Conservation (phyloP, 805 yeast genomes). For the Teunomyces pallodes region DNA sequence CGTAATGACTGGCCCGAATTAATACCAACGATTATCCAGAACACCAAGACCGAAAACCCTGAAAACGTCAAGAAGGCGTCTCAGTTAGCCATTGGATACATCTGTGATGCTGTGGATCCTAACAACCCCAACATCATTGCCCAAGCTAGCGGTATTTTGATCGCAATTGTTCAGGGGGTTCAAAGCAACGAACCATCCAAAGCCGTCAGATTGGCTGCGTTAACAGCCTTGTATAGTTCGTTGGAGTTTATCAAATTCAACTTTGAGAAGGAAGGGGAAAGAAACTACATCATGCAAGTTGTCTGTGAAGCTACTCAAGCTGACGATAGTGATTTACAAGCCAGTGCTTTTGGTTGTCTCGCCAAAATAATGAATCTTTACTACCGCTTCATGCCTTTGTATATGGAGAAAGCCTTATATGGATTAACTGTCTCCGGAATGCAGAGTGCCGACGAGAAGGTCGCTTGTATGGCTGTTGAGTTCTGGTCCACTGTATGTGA, state of each 20-base stretch:
- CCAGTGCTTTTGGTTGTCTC: constrained; percentile 93
- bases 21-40: constrained; percentile 78
- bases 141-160: constrained; percentile 87
- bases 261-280: constrained; percentile 90
- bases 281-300: constrained; percentile 97
- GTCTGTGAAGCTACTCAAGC: constrained; percentile 99
- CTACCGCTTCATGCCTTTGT: constrained; percentile 85
- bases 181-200: constrained; percentile 74
- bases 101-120: constrained; percentile 93
- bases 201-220: constrained; percentile 81
- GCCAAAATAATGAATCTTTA: constrained; percentile 89
- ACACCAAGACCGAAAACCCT: constrained; percentile 77
- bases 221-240: constrained; percentile 88
- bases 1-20: constrained; percentile 84
- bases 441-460: constrained; percentile 80
- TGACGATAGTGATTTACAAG: constrained; percentile 74
- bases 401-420: constrained; percentile 96
- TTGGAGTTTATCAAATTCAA: constrained; percentile 84
- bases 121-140: constrained; percentile 68
- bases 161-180: constrained; percentile 96
- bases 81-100: constrained; percentile 86
- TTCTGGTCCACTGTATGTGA: constrained; percentile 99
- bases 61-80: constrained; percentile 84
- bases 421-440: constrained; percentile 88
- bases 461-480: constrained; percentile 97